Evolutionary conservation across 495 filamentous ascomycete genomes (phyloP).

Genomic region (Lasiosphaeria hispida): DNA sequence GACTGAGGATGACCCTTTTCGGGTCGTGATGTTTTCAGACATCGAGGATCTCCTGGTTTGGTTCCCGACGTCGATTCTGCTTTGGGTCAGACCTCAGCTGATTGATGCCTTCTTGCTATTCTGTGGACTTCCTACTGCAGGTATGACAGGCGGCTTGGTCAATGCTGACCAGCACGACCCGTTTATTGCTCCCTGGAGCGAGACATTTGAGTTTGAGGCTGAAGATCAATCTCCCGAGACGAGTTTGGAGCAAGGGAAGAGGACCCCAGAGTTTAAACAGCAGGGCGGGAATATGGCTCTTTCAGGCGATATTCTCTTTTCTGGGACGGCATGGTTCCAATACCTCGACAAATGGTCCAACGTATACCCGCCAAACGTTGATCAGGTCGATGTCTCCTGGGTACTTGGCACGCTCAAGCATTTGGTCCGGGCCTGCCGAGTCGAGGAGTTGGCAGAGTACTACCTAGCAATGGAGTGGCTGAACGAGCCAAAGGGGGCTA

Average conservation of each 20-base stretch:
- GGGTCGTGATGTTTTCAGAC: constrained; percentile 76
- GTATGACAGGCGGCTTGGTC: constrained; percentile 16
- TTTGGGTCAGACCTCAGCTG: constrained; percentile 42
- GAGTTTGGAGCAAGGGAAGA: constrained; percentile 19
- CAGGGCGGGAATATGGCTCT: constrained; percentile 31
- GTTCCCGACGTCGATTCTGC: constrained; percentile 40
- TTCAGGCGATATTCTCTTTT: constrained; percentile 40
- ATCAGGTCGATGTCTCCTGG: constrained; percentile 45
- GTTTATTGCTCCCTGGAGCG: constrained; percentile 29
- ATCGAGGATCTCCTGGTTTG: constrained; percentile 60
- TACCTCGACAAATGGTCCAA: constrained; percentile 28
- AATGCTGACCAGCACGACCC: constrained; percentile 30
- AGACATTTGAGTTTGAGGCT: constrained; percentile 12
- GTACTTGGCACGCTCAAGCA: constrained; percentile 53
- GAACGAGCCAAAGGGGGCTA: constrained; percentile 55
- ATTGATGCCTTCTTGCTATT: constrained; percentile 69
- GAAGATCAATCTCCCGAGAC: neutral
- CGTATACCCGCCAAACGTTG: neutral
- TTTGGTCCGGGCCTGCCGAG: constrained; percentile 42
- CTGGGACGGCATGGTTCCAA: constrained; percentile 36
- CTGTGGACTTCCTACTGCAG: constrained; percentile 60
- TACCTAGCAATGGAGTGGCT: constrained; percentile 65
- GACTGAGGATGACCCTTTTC: constrained; percentile 72
- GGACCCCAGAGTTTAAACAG: constrained; percentile 35
- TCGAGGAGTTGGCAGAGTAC: constrained; percentile 65